A percentile compares a stretch with the other conserved stretches of the same genome.
Evolutionary conservation across 2,329 filamentous ascomycete genomes (phyloP).

Genomic region (Sclerotiophoma versabilis): DNA sequence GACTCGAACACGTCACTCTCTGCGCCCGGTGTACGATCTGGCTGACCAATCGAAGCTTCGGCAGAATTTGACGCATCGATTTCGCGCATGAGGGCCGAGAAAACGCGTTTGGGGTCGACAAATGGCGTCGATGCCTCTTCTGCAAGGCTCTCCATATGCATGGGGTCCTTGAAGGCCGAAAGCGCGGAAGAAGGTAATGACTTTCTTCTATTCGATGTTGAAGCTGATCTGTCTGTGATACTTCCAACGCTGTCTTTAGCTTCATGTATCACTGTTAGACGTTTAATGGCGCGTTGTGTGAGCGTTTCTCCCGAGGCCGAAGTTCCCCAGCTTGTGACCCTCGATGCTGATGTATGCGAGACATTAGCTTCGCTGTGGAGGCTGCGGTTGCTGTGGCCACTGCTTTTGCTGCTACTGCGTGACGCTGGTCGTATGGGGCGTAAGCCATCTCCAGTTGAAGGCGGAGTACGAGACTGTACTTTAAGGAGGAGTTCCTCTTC

Average conservation of each 20-base stretch:
- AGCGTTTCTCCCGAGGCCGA: conserved; percentile 66
- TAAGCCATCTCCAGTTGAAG: conserved; percentile 25
- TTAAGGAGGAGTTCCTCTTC: conserved; percentile 58
- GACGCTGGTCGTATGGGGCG: conserved; percentile 26
- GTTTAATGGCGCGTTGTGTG: conserved; percentile 61
- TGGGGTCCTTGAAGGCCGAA: conserved; percentile 41
- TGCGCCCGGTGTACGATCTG: conserved; percentile 21
- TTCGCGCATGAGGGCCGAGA: conserved; percentile 47
- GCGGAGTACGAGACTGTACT: conserved; percentile 34
- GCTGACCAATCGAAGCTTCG: neutral
- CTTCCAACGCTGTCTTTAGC: conserved; percentile 48
- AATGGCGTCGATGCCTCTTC: conserved; percentile 32
- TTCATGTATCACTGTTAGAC: conserved; percentile 71
- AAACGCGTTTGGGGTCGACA: conserved; percentile 45
- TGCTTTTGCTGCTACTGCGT: conserved; percentile 32
- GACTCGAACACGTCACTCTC: conserved; percentile 40
- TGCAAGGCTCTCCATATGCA: conserved; percentile 38
- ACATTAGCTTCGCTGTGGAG: conserved; percentile 51
- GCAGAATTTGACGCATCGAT: conserved; percentile 32
- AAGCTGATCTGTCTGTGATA: conserved; percentile 24
- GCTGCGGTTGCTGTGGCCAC: conserved; percentile 35
- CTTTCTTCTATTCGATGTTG: conserved; percentile 23
- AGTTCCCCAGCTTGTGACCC: conserved; percentile 76
- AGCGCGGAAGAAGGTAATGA: conserved; percentile 29
- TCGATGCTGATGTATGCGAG: conserved; percentile 58